Evolutionary conservation across 2,329 filamentous ascomycete species (phyloP).

Genomic region (Aspergillus caelatus): DNA sequence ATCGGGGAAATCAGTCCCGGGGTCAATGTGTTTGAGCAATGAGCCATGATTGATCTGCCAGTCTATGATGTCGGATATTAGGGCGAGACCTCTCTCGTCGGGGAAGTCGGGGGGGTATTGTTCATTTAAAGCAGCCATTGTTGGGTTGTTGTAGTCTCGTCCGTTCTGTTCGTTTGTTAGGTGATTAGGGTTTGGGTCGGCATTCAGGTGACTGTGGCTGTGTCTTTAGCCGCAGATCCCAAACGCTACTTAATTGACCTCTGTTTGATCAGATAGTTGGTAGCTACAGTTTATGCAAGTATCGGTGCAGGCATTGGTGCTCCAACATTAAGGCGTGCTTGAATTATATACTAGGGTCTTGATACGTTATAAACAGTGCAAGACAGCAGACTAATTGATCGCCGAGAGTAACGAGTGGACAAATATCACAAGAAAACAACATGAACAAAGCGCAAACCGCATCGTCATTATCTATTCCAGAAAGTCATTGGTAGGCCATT

Average conservation of each 20-base stretch:
- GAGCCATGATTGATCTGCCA: slow-evolving; percentile 48
- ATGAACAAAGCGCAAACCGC: neutral
- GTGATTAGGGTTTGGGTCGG: neutral
- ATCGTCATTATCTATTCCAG: neutral
- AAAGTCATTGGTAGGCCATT: too few relatives aligned
- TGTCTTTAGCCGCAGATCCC: neutral
- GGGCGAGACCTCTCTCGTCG: slow-evolving; percentile 38
- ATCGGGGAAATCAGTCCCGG: slow-evolving; percentile 31
- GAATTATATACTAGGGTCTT: neutral
- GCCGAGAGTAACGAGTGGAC: neutral
- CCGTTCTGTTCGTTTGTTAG: neutral
- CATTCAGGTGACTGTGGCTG: neutral
- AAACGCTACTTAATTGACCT: neutral
- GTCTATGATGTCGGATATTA: slow-evolving; percentile 42
- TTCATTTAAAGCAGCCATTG: neutral
- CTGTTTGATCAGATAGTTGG: neutral
- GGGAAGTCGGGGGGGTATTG: slow-evolving; percentile 30
- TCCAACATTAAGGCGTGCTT: neutral
- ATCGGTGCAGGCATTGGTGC: neutral
- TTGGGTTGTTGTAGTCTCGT: neutral
- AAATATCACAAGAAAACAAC: neutral
- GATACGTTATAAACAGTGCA: neutral
- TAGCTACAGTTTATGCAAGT: neutral
- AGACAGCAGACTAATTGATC: neutral
- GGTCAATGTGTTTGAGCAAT: slow-evolving; percentile 38